phyloP scores from a whole-genome alignment of 2,329 filamentous ascomycete species.

The Nigrospora sphaerica region DNA sequence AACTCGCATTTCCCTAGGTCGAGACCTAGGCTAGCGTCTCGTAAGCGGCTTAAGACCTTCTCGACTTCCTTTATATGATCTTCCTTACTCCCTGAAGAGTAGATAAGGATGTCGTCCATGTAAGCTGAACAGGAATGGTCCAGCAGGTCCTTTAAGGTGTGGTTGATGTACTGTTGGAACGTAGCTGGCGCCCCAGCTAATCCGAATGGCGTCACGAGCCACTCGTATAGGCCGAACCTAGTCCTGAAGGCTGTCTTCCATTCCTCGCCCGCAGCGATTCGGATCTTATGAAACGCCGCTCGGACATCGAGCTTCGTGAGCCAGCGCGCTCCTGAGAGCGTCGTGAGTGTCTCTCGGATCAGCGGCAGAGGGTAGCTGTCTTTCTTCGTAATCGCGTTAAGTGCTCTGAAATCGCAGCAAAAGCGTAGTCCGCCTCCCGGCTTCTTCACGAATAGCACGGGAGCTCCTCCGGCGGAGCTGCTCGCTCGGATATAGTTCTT shows the following conservation, averaged over 20 bases:
- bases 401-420: conserved; percentile 26
- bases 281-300: no score
- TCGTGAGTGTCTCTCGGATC: no score
- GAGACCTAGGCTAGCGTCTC: not conserved
- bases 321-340: no score
- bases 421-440: conserved; percentile 17
- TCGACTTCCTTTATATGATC: no score
- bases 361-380: no score
- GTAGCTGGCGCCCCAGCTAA: not conserved
- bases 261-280: conserved; percentile 5
- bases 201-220: conserved; percentile 20
- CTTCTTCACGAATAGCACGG: conserved; percentile 24
- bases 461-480: conserved; percentile 6
- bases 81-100: not conserved
- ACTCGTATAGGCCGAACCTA: conserved; percentile 24
- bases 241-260: conserved; percentile 26
- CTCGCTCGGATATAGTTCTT: not conserved
- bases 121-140: no score
- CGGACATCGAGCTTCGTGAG: no score
- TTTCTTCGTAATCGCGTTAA: no score
- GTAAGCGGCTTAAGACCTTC: not conserved
- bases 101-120: no score
- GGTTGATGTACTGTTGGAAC: no score
- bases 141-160: no score
- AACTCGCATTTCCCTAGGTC: not conserved